Conservation (phyloP, 2,329 filamentous ascomycete species). For the Curvularia eragrostidis region DNA sequence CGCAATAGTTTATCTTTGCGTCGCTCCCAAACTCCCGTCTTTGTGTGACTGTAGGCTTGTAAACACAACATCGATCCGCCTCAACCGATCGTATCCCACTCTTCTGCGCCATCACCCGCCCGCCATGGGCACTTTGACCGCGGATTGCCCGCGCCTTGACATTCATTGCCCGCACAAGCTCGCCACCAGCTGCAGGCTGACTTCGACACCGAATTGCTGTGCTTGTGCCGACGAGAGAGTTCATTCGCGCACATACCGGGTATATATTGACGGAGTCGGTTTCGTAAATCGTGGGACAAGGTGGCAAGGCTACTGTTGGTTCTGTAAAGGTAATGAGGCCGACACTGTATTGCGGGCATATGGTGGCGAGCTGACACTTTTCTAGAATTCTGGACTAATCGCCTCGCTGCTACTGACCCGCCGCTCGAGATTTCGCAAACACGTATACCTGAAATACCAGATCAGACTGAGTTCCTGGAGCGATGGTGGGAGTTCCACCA, state of each 20-base stretch:
- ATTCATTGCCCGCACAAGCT: slow-evolving; percentile 52
- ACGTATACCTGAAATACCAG: slow-evolving; percentile 55
- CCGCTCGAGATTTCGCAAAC: slow-evolving; percentile 53
- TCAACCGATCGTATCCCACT: not conserved
- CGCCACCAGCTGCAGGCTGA: slow-evolving; percentile 52
- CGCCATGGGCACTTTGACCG: slow-evolving; percentile 51
- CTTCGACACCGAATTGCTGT: slow-evolving; percentile 50
- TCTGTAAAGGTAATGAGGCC: slow-evolving; percentile 51
- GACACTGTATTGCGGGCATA: too few species aligned
- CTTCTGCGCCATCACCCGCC: not conserved
- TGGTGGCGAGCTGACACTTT: slow-evolving; percentile 11
- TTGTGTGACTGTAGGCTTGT: not conserved
- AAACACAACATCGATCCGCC: not conserved
- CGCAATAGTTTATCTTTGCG: not conserved
- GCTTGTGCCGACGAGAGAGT: slow-evolving; percentile 51
- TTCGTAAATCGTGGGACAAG: slow-evolving; percentile 56
- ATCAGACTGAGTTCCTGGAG: slow-evolving; percentile 55
- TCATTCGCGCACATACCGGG: slow-evolving; percentile 54
- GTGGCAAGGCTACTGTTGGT: slow-evolving; percentile 61
- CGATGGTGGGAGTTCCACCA: slow-evolving; percentile 59
- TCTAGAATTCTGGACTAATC: slow-evolving; percentile 57
- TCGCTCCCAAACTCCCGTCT: not conserved
- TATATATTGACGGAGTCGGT: slow-evolving; percentile 60
- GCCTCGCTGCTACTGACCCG: slow-evolving; percentile 52
- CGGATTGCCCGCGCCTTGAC: slow-evolving; percentile 45